Evolutionary conservation across 2,329 filamentous ascomycete species (phyloP), one percentile per base, ranked within the genome.

Genomic region (Alternaria gaisen): DNA sequence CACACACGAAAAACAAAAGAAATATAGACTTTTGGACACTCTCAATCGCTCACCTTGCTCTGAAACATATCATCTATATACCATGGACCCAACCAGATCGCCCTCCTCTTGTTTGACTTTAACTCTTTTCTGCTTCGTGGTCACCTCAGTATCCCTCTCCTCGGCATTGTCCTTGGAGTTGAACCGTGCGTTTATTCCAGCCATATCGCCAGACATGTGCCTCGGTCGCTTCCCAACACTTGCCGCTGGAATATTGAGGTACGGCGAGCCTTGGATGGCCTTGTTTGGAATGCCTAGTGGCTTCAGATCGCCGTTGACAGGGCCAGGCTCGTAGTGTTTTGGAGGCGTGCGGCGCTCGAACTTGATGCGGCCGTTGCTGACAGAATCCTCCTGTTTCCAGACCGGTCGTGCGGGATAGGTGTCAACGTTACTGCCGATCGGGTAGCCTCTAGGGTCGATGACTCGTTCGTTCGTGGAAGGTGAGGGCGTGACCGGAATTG

Each of bases 231-330:
- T 47, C 14, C 56, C 34, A 16, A 53, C 44, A 8, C 24, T n/a
- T 10, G 50, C 32, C 10, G 41, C 28, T 1, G 56, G 56, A n/a
- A 48, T 11, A 9, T 58, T 14, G 8, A 43, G 26, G n/a, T 48
- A 53, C 10, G 42, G 50, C 4, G 50, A 54, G 41, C 50, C 48
- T n/a, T 48, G 56, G 3, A 48, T 24, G 3, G 24, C 32, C n/a
- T 30, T 47, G 6, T 26, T 5, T 14, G 12, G 6, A 6, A 47
- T 24, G 18, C 42, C 18, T 12, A 30, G 24, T 22, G 42, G 32
- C 12, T 30, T 41, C 10, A 32, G 22, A 5, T 18, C 40, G 12
- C 42, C 32, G 7, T 55, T n/a, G 4, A 47, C 20, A 20, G 42
- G 42, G 8, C 24, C 42, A 12, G 42, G 4, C 1, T 30, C 10